A percentile compares a stretch with the other conserved stretches of the same genome.
Conservation (phyloP, 176 grass and related monocot species). For the Alloteropsis semialata region DNA sequence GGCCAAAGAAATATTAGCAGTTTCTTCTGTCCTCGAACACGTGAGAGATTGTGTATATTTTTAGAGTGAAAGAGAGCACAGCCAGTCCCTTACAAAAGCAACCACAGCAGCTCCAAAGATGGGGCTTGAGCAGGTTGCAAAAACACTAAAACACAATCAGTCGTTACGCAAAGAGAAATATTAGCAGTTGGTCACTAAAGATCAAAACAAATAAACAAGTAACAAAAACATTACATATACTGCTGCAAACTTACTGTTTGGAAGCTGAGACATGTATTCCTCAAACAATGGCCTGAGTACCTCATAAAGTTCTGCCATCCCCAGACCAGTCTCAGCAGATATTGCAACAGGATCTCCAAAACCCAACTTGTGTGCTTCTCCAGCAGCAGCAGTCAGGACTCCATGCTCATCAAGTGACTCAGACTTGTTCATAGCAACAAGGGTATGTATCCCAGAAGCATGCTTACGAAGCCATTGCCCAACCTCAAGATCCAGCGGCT, state of each 20-base stretch:
- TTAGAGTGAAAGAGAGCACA: no score
- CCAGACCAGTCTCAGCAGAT: slow-evolving; percentile 95
- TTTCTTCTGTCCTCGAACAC: no score
- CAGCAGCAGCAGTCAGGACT: slow-evolving; percentile 64
- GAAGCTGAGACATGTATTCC: slow-evolving; percentile 69
- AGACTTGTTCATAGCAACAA: slow-evolving; percentile 92
- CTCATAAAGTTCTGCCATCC: slow-evolving; percentile 97
- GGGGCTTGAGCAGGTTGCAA: no score
- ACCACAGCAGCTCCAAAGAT: no score
- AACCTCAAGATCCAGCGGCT: slow-evolving; percentile 86
- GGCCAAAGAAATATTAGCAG: not conserved
- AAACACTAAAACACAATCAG: no score
- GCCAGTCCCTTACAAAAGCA: no score
- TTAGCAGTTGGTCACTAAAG: not conserved
- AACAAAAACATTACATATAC: not conserved
- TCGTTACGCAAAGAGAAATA: not conserved
- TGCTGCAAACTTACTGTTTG: slow-evolving; percentile 51
- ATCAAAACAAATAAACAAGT: not conserved
- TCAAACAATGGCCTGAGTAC: slow-evolving; percentile 75
- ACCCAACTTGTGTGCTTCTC: slow-evolving; percentile 87
- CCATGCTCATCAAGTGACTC: slow-evolving; percentile 89
- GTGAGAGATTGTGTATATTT: no score
- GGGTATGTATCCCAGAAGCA: slow-evolving; percentile 66
- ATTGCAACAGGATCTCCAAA: slow-evolving; percentile 98
- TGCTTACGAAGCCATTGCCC: slow-evolving; percentile 84